A percentile compares a stretch with the other conserved stretches of the same genome.
Evolutionary conservation across 257 asterid species (phyloP).

Genomic region (Jaltomata sinuosa): DNA sequence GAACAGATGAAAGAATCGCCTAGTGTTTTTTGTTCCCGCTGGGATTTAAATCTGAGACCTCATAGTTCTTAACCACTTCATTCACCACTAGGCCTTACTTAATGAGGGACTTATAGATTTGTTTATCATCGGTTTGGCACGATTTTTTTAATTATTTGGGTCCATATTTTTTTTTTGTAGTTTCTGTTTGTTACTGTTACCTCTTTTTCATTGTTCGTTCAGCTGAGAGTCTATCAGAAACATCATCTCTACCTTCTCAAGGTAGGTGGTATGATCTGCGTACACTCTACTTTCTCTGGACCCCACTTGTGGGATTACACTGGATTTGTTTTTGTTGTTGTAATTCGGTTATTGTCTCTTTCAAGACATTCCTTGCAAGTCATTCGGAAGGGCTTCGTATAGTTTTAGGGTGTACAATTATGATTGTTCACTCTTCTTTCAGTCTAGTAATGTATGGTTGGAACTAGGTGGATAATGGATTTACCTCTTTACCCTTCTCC

Average conservation of each 20-base stretch:
- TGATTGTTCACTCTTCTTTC: background rate
- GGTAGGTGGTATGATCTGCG: background rate
- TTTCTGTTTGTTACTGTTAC: too few species aligned
- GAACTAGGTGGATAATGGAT: background rate
- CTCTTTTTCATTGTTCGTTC: too few species aligned
- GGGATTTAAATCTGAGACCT: too few species aligned
- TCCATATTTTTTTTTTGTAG: background rate
- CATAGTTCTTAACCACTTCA: too few species aligned
- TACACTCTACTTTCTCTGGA: background rate
- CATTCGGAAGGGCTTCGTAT: background rate
- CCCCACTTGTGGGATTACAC: background rate
- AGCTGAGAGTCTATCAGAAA: too few species aligned
- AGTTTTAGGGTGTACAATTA: background rate
- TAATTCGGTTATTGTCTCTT: background rate
- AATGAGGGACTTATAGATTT: background rate
- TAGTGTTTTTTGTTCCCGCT: too few species aligned
- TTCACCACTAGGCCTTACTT: too few species aligned
- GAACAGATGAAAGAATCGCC: too few species aligned
- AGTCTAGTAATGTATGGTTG: background rate
- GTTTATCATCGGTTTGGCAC: background rate
- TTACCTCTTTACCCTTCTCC: background rate
- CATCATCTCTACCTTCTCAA: too few species aligned
- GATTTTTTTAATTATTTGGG: background rate
- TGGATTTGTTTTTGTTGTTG: background rate
- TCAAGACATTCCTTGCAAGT: background rate